Percentiles rank a stretch among this genome's conserved stretches.
These are phyloP conservation scores for Perkinsus chesapeaki DNA, from an alignment of 169 alveolate genomes.

Conservation along the genomic window DNA sequence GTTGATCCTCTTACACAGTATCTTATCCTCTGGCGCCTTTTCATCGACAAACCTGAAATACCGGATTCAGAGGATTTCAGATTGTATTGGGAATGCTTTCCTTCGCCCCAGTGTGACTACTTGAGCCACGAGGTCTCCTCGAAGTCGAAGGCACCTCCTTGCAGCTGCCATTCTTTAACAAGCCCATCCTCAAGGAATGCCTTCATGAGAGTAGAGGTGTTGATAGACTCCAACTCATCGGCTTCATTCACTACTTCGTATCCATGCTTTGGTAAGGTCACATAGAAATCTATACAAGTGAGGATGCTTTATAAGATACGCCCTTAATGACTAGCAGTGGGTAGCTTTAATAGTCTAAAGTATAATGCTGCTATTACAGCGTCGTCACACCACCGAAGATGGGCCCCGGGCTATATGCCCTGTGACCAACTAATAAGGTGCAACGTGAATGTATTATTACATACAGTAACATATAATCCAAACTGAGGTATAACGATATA, in stretches of 20 bases:
- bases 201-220: background rate
- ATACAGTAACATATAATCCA: no score
- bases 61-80: background rate
- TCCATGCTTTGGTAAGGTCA: background rate
- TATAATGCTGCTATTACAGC: no score
- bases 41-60: background rate
- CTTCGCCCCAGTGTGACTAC: background rate
- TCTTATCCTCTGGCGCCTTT: background rate
- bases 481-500: no score
- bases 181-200: background rate
- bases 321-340: no score
- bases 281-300: background rate
- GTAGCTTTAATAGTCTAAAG: no score
- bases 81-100: background rate
- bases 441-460: no score
- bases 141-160: background rate
- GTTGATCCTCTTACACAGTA: background rate
- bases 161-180: background rate
- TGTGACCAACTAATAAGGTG: no score
- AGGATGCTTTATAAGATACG: no score
- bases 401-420: no score
- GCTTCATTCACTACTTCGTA: background rate
- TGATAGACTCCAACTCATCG: background rate
- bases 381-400: no score
- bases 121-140: background rate